Evolutionary conservation across 192 early-diverging fungal genomes (phyloP).

Genomic region (Coemansia sp.): DNA sequence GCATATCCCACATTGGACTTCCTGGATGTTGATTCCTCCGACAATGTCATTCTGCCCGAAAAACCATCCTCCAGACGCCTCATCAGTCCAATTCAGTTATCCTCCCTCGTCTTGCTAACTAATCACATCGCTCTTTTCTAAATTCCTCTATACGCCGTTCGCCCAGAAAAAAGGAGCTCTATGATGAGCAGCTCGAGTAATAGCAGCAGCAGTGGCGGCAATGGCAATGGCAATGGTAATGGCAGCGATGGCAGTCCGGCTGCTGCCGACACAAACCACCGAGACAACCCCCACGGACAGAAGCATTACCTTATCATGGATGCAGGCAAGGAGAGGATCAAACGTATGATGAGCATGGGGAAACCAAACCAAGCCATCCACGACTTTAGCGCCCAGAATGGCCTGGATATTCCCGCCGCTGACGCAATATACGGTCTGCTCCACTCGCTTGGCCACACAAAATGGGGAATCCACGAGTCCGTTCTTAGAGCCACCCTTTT

Average conservation of each 20-base stretch:
- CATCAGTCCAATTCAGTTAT: too few species aligned
- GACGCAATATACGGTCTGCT: slow-evolving; percentile 38
- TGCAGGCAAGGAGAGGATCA: slow-evolving; percentile 35
- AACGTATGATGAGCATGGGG: slow-evolving; percentile 41
- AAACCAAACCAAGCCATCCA: slow-evolving; percentile 31
- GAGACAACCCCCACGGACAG: background rate
- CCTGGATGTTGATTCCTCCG: background rate
- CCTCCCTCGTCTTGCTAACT: too few species aligned
- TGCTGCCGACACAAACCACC: background rate
- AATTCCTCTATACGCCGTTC: background rate
- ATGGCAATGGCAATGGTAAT: too few species aligned
- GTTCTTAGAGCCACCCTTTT: slow-evolving; percentile 25
- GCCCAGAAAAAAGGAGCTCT: background rate
- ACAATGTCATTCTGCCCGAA: too few species aligned
- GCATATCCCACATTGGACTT: background rate
- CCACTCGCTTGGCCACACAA: slow-evolving; percentile 34
- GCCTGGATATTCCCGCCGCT: slow-evolving; percentile 38
- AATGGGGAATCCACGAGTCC: slow-evolving; percentile 26
- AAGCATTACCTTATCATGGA: slow-evolving; percentile 17
- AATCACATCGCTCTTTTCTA: background rate
- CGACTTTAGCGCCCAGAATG: slow-evolving; percentile 24
- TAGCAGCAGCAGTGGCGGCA: background rate
- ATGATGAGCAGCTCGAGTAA: background rate
- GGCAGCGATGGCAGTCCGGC: background rate
- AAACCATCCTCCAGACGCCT: too few species aligned